These are phyloP conservation scores for Leucocoprinus gongylophorus DNA, from an alignment of 1,284 basidiomycete species.

Conservation along the genomic window DNA sequence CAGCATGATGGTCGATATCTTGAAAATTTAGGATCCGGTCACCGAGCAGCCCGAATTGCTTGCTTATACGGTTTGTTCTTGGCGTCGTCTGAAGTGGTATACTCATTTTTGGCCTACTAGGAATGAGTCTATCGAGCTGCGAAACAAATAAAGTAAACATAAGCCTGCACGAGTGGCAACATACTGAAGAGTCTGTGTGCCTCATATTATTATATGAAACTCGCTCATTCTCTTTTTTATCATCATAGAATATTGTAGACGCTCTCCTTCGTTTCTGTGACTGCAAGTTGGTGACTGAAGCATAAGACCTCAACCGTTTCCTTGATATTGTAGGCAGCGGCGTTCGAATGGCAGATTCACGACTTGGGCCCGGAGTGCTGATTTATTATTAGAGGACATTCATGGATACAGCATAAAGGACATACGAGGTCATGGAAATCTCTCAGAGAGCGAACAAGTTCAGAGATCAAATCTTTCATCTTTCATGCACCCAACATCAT, in stretches of 20 bases:
- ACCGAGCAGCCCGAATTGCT: conserved; percentile 30
- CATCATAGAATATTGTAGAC: conserved; percentile 20
- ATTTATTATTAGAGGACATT: not conserved
- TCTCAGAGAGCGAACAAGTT: not conserved
- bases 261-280: conserved; percentile 24
- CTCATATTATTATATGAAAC: conserved; percentile 1
- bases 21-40: conserved; percentile 30
- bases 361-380: not conserved
- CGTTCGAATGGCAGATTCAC: conserved; percentile 19
- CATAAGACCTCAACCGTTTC: conserved; percentile 20
- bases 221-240: conserved; percentile 15
- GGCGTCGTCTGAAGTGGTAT: conserved; percentile 34
- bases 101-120: conserved; percentile 28
- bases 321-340: conserved; percentile 15
- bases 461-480: no score
- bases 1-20: conserved; percentile 16
- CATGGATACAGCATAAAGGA: not conserved
- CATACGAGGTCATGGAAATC: conserved; percentile 6
- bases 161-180: not conserved
- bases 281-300: conserved; percentile 22
- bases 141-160: not conserved
- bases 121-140: conserved; percentile 33
- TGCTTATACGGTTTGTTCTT: conserved; percentile 33
- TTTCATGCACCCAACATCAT: no score
- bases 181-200: conserved; percentile 13